phyloP scores from a whole-genome alignment of 352 stramenopile species.

The Globisporangium perplexum region DNA sequence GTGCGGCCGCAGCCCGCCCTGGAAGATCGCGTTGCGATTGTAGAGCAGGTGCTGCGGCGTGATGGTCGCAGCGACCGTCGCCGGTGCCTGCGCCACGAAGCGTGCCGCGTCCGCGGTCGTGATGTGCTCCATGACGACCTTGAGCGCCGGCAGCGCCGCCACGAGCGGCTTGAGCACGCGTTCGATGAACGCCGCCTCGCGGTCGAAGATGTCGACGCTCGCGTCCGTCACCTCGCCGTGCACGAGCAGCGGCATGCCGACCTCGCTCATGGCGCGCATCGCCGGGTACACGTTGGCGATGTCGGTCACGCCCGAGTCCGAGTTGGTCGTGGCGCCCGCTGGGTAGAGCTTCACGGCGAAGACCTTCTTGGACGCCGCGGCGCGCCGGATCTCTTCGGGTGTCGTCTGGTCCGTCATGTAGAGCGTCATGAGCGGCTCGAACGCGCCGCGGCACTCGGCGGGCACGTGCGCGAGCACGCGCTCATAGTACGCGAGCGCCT shows the following conservation, averaged over 20 bases:
- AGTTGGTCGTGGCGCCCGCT: constrained; percentile 98
- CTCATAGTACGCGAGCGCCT: constrained; percentile 95
- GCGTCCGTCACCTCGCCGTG: constrained; percentile 96
- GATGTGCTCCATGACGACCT: constrained; percentile 99
- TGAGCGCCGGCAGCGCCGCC: constrained; percentile 90
- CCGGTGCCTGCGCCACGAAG: constrained; percentile 87
- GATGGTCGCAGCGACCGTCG: constrained; percentile 96
- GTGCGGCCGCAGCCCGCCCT: constrained; percentile 95
- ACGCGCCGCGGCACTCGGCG: constrained; percentile 39
- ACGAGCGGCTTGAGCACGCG: constrained; percentile 94
- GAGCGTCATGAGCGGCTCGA: constrained; percentile 95
- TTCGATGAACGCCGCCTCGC: constrained; percentile 96
- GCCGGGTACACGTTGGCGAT: constrained; percentile 93
- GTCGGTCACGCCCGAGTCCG: constrained; percentile 95
- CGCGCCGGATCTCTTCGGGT: constrained; percentile 93
- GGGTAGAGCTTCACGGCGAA: constrained; percentile 97
- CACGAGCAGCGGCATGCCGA: constrained; percentile 94
- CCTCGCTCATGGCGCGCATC: constrained; percentile 64
- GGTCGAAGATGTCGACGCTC: constrained; percentile 97
- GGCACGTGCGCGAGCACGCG: constrained; percentile 89
- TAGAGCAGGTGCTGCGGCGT: constrained; percentile 99
- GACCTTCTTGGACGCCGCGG: constrained; percentile 85
- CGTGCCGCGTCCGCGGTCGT: constrained; percentile 95
- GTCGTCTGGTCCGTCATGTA: constrained; percentile 99
- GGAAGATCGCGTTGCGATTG: constrained; percentile 96